Evolutionary conservation across 2,329 filamentous ascomycete species (phyloP), one percentile per base, ranked within the genome.

Genomic region (Scytalidium sp.): DNA sequence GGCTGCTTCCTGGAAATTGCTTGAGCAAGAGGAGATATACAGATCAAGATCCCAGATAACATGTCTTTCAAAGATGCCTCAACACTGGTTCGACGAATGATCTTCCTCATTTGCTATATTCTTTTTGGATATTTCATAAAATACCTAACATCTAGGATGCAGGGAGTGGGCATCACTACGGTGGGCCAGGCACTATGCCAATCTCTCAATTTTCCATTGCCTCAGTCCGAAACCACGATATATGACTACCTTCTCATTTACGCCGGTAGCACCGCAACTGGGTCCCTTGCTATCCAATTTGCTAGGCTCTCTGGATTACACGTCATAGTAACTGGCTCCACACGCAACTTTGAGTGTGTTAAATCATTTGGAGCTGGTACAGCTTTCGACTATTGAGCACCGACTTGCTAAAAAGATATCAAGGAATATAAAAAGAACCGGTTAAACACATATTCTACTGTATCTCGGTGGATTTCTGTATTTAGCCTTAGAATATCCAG

Each of bases 361-460:
- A 70, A 70, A 51, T 62, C 59, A 3, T 65, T 76, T 10, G 79
- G 79, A 20, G 76, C 76, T 1, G n/a, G n/a, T n/a, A n/a, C n/a
- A 42, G 69, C 69, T 10, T 78, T 79, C 56, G 72, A 80, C 62
- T 81, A 81, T 67, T 69, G 68, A 17, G 69, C 71, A 17, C 65
- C 71, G 0, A 68, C 70, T 19, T 68, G 67, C 25, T 68, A 69
- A 1, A 63, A 66, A 36, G 69, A 76, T 51, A 80, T 82, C 61
- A 67, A 70, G 27, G 63, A 67, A 40, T 66, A 66, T 45, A 75
- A 74, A 9, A 64, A 71, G 3, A 69, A 75, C 61, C 60, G 23
- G 64, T 81, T 3, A 60, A 60, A 11, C 61, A 74, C 22, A 75
- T 65, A 3, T 70, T 78, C 39, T 78, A 82, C 60, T 76, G 71